Evolutionary conservation across 2,329 filamentous ascomycete species (phyloP), one percentile per base, ranked within the genome.

Genomic region (Pseudonectria buxi): DNA sequence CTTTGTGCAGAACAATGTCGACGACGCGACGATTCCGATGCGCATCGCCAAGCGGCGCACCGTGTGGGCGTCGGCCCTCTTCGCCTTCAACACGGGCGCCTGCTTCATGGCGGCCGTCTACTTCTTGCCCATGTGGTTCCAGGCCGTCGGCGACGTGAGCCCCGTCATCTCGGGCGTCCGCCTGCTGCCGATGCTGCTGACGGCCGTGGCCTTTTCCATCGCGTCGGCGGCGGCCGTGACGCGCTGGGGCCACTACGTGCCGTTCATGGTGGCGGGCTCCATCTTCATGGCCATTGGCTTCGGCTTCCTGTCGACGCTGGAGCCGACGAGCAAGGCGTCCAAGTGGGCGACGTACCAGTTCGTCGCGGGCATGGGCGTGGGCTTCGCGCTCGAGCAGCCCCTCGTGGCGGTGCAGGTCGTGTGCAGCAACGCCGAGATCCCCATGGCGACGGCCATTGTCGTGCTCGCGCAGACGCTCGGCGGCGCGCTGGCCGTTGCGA

Each of bases 301-400:
- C 10, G 68, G 66, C 0, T 52, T 72, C 7, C 46, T 72, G 14
- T 64, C 63, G 9, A 69, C 64, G 0, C 54, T 70, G 7, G 44
- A 50, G 24, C 45, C 56, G 0, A 41, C 56, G 28, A 65, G 63
- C 1, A 37, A 47, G 2, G 47, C 57, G 0, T 49, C 45, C 4
- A 52, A 58, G 28, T 72, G 66, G 67, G 62, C 69, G 28, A 65
- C 64, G 12, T 71, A 62, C 40, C 67, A 70, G 47, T 32, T 60
- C 25, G 31, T 57, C 14, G 54, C 54, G 1, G 56, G 56, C 2
- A 36, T 53, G 2, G 57, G 56, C 13, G 54, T 68, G 2, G 69
- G 69, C 22, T 37, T 67, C 4, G 59, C 59, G 4, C 56, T 72
- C 14, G 67, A 71, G 35, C 62, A 68, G 37, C 61, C 67, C 3